Base-by-base conservation (phyloP, 2,329 filamentous ascomycete genomes). In the Cytospora schulzeri region DNA sequence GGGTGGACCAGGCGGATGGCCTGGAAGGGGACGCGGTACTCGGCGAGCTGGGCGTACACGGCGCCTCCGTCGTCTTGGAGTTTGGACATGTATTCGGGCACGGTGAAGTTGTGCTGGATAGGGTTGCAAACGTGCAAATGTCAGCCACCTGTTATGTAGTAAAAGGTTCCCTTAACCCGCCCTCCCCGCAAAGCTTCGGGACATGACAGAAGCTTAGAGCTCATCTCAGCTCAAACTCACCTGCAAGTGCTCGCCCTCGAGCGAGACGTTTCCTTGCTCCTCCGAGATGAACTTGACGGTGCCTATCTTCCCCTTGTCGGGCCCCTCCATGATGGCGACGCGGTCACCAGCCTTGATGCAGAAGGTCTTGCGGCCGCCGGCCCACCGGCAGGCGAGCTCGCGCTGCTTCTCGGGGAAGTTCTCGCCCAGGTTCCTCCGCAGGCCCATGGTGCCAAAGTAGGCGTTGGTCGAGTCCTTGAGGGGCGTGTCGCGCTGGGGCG, bases 241-340 rank as follows among this genome's bases (percentile, higher is more conserved):
- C 81, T 84, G 55, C 48, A 66, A 80, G 72, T 90, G 88, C 66
- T 88, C 70, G 28, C 83, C 85, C 67, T 86, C 81, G 52, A 93
- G 77, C n/a, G 77, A 81, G 54, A 92, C 79, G 67, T 83, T 83
- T 66, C 86, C 88, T 54, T 77, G 79, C 14, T 82, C 76, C 5
- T 73, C 67, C 68, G 86, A 78, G 54, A 96, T 79, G 1, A 79
- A 75, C 66, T 75, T 76, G 53, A 98, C 85, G n/a, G 80, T 79
- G 58, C 91, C 91, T 76, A 99, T 95, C 79, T 89, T 91, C 71
- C 93, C 93, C 79, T 88, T 90, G 72, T 95, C 91, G 41, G 83
- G 84, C 11, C 94, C 93, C 66, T 89, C 86, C 61, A 92, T 78
- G 65, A 98, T 79, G 60, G 94, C 91, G 35, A 97, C 93, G 66